phyloP scores from a whole-genome alignment of 129 eudicot genomes.

The Escallonia rubra region DNA sequence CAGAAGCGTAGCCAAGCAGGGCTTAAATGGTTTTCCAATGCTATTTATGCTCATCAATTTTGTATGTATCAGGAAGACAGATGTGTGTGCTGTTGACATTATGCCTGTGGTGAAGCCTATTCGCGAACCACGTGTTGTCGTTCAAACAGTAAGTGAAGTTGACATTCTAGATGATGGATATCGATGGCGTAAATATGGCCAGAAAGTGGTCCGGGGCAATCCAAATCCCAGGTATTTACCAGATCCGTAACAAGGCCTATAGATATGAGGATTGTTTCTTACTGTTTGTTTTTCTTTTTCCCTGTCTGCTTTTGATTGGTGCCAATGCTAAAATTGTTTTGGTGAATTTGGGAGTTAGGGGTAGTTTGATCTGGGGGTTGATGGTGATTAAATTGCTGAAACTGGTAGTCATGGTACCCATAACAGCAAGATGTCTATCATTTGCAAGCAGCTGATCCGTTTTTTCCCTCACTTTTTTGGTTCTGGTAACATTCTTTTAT shows the following conservation, averaged over 20 bases:
- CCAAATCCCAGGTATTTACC: slow-evolving; percentile 90
- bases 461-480: too few species aligned
- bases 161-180: slow-evolving; percentile 98
- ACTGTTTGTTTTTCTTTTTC: not conserved
- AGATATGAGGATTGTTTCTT: not conserved
- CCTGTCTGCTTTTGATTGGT: too few species aligned
- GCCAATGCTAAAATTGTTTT: too few species aligned
- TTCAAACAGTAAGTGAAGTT: slow-evolving; percentile 95
- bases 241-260: not conserved
- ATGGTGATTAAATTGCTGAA: too few species aligned
- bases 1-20: too few species aligned
- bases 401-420: too few species aligned
- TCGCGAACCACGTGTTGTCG: slow-evolving; percentile 96
- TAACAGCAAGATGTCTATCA: too few species aligned
- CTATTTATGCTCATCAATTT: not conserved
- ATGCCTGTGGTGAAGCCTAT: slow-evolving; percentile 93
- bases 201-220: slow-evolving; percentile 96
- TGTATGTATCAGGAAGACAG: slow-evolving; percentile 51
- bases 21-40: too few species aligned
- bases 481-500: too few species aligned
- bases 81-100: slow-evolving; percentile 57
- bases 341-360: too few species aligned
- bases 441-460: too few species aligned
- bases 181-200: slow-evolving; percentile 98
- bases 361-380: too few species aligned